Evolutionary conservation across 352 stramenopile species (phyloP).

Genomic region (Globisporangium spinosum): DNA sequence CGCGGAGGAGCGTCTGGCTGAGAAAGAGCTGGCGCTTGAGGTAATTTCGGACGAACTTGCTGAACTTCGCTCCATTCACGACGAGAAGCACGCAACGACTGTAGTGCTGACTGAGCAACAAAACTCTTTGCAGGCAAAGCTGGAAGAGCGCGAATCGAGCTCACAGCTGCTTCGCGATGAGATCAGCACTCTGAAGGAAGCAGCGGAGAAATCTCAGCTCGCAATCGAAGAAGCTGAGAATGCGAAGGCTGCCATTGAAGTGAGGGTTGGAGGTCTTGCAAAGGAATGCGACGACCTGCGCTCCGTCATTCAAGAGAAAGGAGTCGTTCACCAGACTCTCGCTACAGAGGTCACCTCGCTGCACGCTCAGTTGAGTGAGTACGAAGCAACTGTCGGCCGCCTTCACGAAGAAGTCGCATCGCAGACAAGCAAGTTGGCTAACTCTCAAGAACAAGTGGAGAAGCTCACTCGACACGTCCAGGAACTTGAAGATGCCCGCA

Average conservation of each 20-base stretch:
- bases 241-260: not conserved
- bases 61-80: not conserved
- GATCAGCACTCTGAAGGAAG: not conserved
- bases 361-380: not conserved
- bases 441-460: not conserved
- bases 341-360: not conserved
- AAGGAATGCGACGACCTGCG: not conserved
- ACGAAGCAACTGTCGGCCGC: not conserved
- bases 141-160: not conserved
- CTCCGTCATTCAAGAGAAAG: not conserved
- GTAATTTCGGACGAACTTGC: slow-evolving; percentile 5
- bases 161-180: slow-evolving; percentile 1
- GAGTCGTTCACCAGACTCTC: not conserved
- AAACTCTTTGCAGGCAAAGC: not conserved
- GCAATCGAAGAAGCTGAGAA: not conserved
- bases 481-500: slow-evolving; percentile 16
- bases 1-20: slow-evolving; percentile 7
- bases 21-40: slow-evolving; percentile 7
- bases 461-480: slow-evolving; percentile 1
- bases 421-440: not conserved
- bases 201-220: not conserved
- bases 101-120: not conserved
- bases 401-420: not conserved
- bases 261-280: not conserved
- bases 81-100: not conserved